Evolutionary conservation across 257 asterid genomes (phyloP).

Genomic region (Rhazya stricta): DNA sequence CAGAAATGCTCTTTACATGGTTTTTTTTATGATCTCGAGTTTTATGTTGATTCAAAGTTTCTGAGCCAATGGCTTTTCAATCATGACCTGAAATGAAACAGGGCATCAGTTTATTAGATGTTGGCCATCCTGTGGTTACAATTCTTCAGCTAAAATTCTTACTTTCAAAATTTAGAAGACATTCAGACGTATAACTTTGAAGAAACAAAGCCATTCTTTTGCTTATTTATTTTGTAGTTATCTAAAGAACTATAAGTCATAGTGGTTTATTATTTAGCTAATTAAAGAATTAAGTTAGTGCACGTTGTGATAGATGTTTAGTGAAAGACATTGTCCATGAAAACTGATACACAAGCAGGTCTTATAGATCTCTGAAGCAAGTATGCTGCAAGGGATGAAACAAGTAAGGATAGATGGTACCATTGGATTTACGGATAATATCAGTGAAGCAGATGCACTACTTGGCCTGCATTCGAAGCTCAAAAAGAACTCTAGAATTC

Average conservation of each 20-base stretch:
- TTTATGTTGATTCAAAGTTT: neutral
- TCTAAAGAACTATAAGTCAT: neutral
- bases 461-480: constrained; percentile 90
- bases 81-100: neutral
- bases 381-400: constrained; percentile 72
- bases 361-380: constrained; percentile 79
- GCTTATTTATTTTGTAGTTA: neutral
- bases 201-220: neutral
- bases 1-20: neutral
- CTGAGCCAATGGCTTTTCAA: neutral
- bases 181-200: neutral
- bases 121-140: neutral
- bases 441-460: constrained; percentile 85
- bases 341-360: constrained; percentile 51
- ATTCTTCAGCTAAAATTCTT: neutral
- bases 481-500: constrained; percentile 85
- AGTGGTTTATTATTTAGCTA: neutral
- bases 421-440: constrained; percentile 75
- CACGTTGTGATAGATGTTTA: constrained; percentile 18
- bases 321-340: constrained; percentile 23
- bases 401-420: constrained; percentile 51
- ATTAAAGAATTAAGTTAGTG: neutral
- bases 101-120: neutral
- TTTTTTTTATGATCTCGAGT: neutral
- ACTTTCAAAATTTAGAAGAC: no score